Base-by-base conservation (phyloP, 208 protist species). In the Porcisia hertigi region DNA sequence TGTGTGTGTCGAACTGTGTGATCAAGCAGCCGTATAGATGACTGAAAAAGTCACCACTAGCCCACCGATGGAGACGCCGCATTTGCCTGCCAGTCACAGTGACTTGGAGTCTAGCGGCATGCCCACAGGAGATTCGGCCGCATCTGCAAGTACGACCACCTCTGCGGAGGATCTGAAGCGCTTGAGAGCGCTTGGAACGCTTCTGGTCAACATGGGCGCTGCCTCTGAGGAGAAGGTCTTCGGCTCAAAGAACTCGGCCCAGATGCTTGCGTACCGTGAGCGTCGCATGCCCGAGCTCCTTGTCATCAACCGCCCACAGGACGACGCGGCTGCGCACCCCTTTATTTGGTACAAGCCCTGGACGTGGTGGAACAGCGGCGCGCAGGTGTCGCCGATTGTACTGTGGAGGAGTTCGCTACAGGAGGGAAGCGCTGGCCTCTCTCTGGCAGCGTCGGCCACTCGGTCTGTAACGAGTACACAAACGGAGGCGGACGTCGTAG, bases 281-380 rank as follows among this genome's bases (percentile, higher is more conserved):
- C 34, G 52, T 8, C 36, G 63, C n/a, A 57, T 81, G 67, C 78
- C 66, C 0, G 89, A 94, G 65, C 83, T 94, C 52, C 83, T 95
- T 45, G 76, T 96, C 9, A 88, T 92, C 54, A 81, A 94, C 70
- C 88, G 86, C 12, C 64, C 57, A 0, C 69, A 89, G 69, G 87
- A 92, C 64, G 85, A 90, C 64, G 71, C 79, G n/a, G 59, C 69
- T 25, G 69, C 59, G 49, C 82, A 90, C 52, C 76, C 80, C 34
- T 80, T 88, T 43, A 55, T 62, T 7, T 95, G 91, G 91, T 89
- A 85, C 71, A 88, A 92, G 75, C 91, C 91, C 14, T 87, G 88
- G 82, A 90, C 88, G 69, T 95, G 91, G 91, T 90, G 90, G 64
- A 49, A 62, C 47, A 83, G 84, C 43, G 85, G 87, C 1, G 66